Conservation (phyloP, 2,329 filamentous ascomycete species). For the Coleophoma eucalyptorum region DNA sequence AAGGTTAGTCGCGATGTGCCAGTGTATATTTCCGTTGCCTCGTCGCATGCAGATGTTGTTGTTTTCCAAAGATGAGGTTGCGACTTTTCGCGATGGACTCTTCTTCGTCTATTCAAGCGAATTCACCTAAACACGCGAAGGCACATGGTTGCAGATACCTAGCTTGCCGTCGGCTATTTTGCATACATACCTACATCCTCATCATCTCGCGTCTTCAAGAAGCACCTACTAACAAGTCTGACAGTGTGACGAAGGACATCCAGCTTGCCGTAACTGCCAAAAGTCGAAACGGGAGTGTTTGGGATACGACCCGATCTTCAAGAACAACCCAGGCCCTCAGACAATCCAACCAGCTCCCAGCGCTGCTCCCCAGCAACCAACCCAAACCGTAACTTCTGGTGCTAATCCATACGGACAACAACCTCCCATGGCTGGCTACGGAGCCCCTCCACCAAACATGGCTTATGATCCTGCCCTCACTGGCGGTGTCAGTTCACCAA, state of each 20-base stretch:
- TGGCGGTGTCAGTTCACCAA: constrained; percentile 37
- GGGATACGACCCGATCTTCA: constrained; percentile 86
- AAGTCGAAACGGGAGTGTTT: constrained; percentile 86
- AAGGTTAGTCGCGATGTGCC: constrained; percentile 52
- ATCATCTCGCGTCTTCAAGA: background rate
- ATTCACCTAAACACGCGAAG: constrained; percentile 31
- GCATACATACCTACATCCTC: constrained; percentile 9
- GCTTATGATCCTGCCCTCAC: constrained; percentile 28
- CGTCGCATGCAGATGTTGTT: no score
- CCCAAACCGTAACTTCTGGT: constrained; percentile 18
- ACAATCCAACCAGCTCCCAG: constrained; percentile 69
- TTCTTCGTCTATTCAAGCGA: constrained; percentile 31
- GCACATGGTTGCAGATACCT: constrained; percentile 21
- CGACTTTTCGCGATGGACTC: constrained; percentile 24
- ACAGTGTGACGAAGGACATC: constrained; percentile 95
- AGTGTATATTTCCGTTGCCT: no score
- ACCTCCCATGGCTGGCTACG: constrained; percentile 40
- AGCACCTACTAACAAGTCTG: constrained; percentile 16
- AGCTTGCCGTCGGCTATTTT: constrained; percentile 18
- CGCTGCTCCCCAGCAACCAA: constrained; percentile 21
- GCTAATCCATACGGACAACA: constrained; percentile 42
- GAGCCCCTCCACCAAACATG: constrained; percentile 16
- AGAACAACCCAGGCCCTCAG: constrained; percentile 62
- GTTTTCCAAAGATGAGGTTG: no score
- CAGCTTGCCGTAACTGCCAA: constrained; percentile 84